phyloP scores from a whole-genome alignment of 495 filamentous ascomycete genomes.

The Penicillium soppii region DNA sequence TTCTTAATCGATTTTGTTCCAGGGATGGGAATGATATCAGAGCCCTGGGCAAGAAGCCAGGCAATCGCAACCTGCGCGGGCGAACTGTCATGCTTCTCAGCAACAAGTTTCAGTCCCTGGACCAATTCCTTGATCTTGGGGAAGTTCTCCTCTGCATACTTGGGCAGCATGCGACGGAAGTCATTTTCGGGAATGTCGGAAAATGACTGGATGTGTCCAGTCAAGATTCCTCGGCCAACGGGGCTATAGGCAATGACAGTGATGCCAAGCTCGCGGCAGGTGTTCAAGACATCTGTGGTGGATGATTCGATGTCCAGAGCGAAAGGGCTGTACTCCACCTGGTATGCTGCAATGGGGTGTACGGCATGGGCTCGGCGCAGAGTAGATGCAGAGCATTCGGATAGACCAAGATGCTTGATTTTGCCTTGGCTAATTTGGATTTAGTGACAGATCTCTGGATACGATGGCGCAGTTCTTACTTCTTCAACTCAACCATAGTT shows the following conservation, averaged over 20 bases:
- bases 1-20: slow-evolving; percentile 53
- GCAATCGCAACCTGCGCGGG: slow-evolving; percentile 13
- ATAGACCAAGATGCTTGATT: slow-evolving; percentile 56
- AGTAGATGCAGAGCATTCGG: slow-evolving; percentile 53
- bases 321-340: slow-evolving; percentile 65
- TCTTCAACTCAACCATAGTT: slow-evolving; percentile 53
- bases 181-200: slow-evolving; percentile 49
- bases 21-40: slow-evolving; percentile 57
- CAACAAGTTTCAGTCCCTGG: slow-evolving; percentile 38
- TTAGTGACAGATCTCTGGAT: background rate
- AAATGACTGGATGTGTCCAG: slow-evolving; percentile 41
- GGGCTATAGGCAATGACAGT: slow-evolving; percentile 62
- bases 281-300: slow-evolving; percentile 46
- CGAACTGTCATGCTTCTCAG: slow-evolving; percentile 28
- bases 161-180: slow-evolving; percentile 33
- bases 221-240: slow-evolving; percentile 61
- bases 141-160: slow-evolving; percentile 52
- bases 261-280: slow-evolving; percentile 63
- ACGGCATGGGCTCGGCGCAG: slow-evolving; percentile 63
- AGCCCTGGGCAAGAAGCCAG: slow-evolving; percentile 40
- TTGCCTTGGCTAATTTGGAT: slow-evolving; percentile 50
- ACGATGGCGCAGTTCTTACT: slow-evolving; percentile 22
- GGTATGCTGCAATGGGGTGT: slow-evolving; percentile 58
- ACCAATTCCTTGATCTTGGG: slow-evolving; percentile 51
- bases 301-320: slow-evolving; percentile 56